Percentiles rank a stretch among this genome's conserved stretches.
phyloP scores from a whole-genome alignment of 352 stramenopile genomes.

The Phytophthora foliorum region DNA sequence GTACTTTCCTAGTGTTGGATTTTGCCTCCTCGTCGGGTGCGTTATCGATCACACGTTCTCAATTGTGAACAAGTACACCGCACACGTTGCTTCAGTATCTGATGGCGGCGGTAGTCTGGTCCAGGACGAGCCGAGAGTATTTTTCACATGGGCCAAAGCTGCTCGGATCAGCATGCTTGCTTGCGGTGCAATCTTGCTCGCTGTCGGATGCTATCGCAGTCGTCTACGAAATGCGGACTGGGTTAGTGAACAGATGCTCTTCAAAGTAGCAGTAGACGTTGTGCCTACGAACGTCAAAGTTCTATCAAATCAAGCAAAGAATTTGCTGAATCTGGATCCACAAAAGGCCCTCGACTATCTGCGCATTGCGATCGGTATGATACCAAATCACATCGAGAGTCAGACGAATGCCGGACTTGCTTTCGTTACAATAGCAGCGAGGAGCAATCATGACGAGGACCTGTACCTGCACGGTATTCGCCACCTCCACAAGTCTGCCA shows the following conservation, averaged over 20 bases:
- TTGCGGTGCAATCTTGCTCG: constrained; percentile 40
- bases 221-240: constrained; percentile 73
- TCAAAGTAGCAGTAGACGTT: constrained; percentile 59
- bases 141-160: constrained; percentile 4
- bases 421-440: constrained; percentile 28
- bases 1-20: constrained; percentile 92
- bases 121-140: not conserved
- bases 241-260: constrained; percentile 65
- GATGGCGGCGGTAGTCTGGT: not conserved
- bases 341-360: constrained; percentile 47
- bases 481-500: constrained; percentile 58
- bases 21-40: constrained; percentile 71
- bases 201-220: constrained; percentile 50
- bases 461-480: constrained; percentile 52
- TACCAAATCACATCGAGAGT: constrained; percentile 61
- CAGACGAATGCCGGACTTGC: constrained; percentile 69
- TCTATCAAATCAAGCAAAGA: constrained; percentile 78
- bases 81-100: not conserved
- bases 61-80: constrained; percentile 31
- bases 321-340: constrained; percentile 57
- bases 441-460: constrained; percentile 14
- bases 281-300: constrained; percentile 83
- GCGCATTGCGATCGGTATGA: constrained; percentile 44
- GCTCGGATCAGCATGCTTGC: constrained; percentile 19
- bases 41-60: constrained; percentile 40